Evolutionary conservation across 768 basidiomycete species (phyloP).

Genomic region (Inosperma sp.): DNA sequence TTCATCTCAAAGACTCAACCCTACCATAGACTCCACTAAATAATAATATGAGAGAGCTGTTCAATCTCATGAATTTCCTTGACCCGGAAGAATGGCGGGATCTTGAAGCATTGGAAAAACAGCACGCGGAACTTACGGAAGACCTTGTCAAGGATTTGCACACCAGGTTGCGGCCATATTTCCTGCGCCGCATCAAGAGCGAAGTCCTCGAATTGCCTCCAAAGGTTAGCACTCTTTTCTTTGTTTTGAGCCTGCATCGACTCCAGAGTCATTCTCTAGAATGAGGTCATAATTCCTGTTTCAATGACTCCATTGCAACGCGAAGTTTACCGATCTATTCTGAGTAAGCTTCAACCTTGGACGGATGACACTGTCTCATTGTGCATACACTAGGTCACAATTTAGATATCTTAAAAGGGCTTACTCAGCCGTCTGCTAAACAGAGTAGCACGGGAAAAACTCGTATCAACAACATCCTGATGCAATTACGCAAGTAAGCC

Average conservation of each 20-base stretch:
- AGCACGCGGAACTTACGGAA: constrained; percentile 75
- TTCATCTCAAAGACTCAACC: constrained; percentile 6
- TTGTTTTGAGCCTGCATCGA: neutral
- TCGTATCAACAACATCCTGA: constrained; percentile 75
- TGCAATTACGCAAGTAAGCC: constrained; percentile 81
- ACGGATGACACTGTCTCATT: constrained; percentile 11
- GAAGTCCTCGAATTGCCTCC: constrained; percentile 90
- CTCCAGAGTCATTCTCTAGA: constrained; percentile 40
- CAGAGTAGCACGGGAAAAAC: constrained; percentile 40
- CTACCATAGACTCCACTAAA: constrained; percentile 77
- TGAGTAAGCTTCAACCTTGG: constrained; percentile 46
- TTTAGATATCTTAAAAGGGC: constrained; percentile 55
- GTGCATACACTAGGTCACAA: constrained; percentile 55
- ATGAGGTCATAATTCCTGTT: constrained; percentile 88
- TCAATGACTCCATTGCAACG: constrained; percentile 85
- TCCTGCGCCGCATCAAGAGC: constrained; percentile 88
- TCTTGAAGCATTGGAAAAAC: constrained; percentile 64
- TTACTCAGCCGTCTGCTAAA: constrained; percentile 43
- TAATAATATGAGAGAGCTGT: constrained; percentile 94
- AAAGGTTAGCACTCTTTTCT: constrained; percentile 49
- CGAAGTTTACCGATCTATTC: constrained; percentile 80
- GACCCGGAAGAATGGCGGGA: constrained; percentile 74
- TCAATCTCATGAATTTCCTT: constrained; percentile 96
- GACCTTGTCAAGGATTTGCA: constrained; percentile 80
- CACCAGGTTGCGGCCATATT: constrained; percentile 76